Evolutionary conservation across 1,284 basidiomycete species (phyloP).

Genomic region (Ganoderma meredithae): DNA sequence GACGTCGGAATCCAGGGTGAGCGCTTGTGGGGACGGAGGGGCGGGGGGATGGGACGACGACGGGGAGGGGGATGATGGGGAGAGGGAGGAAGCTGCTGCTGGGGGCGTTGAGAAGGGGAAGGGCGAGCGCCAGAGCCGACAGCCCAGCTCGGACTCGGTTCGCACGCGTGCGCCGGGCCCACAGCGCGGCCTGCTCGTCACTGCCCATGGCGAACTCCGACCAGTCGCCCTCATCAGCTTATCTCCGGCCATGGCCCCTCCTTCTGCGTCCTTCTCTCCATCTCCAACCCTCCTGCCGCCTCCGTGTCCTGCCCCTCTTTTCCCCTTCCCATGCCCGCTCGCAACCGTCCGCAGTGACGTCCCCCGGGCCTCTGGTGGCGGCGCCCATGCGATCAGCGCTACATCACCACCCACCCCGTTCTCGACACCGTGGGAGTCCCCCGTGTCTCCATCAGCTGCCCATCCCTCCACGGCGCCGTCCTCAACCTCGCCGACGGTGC

Average conservation of each 20-base stretch:
- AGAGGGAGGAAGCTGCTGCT: constrained; percentile 44
- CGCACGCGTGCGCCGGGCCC: constrained; percentile 45
- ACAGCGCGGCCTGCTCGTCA: constrained; percentile 40
- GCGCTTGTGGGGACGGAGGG: constrained; percentile 38
- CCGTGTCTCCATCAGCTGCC: constrained; percentile 28
- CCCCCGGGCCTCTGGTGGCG: constrained; percentile 27
- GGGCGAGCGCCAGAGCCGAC: constrained; percentile 45
- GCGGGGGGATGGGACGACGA: constrained; percentile 46
- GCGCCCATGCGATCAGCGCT: constrained; percentile 26
- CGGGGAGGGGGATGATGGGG: constrained; percentile 50
- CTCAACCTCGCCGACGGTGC: constrained; percentile 33
- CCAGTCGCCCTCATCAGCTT: constrained; percentile 36
- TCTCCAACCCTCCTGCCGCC: constrained; percentile 16
- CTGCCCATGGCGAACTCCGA: constrained; percentile 44
- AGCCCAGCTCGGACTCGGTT: constrained; percentile 44
- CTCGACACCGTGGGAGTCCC: constrained; percentile 34
- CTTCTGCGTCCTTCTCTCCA: constrained; percentile 11
- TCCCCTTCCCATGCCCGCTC: constrained; percentile 6
- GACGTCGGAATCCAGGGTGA: constrained; percentile 21
- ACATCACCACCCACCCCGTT: constrained; percentile 27
- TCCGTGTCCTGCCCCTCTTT: constrained; percentile 8
- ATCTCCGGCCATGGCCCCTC: constrained; percentile 27
- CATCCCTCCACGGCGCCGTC: constrained; percentile 33
- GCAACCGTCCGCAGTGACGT: constrained; percentile 21
- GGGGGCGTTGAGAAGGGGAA: constrained; percentile 59